phyloP scores from a whole-genome alignment of 305 asterid genomes.

The Plantago rigida region DNA sequence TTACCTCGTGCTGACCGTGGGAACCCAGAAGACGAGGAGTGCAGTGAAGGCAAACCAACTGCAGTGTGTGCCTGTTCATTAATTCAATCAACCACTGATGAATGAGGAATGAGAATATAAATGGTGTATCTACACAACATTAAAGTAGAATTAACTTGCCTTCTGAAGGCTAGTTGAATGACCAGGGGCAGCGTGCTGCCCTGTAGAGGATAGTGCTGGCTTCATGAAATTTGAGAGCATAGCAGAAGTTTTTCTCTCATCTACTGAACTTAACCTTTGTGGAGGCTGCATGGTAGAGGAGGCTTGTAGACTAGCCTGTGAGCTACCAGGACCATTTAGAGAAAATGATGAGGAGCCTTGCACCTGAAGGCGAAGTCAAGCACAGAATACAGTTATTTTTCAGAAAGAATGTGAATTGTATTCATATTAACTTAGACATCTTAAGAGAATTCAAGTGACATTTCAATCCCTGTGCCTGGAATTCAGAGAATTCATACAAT shows the following conservation, averaged over 20 bases:
- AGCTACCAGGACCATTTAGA: slow-evolving; percentile 44
- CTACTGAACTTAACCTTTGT: slow-evolving; percentile 53
- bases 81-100: slow-evolving; percentile 22
- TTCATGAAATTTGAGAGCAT: slow-evolving; percentile 47
- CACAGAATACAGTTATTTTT: slow-evolving; percentile 9
- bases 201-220: slow-evolving; percentile 48
- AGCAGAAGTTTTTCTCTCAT: slow-evolving; percentile 59
- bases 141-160: slow-evolving; percentile 40
- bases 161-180: slow-evolving; percentile 55
- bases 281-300: slow-evolving; percentile 52
- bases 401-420: slow-evolving; percentile 3
- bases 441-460: too few species aligned
- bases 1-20: slow-evolving; percentile 56
- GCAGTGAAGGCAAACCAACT: slow-evolving; percentile 37
- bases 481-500: too few species aligned
- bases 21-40: slow-evolving; percentile 54
- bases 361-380: slow-evolving; percentile 32
- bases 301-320: slow-evolving; percentile 45
- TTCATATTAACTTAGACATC: background rate
- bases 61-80: slow-evolving; percentile 56
- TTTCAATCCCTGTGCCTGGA: too few species aligned
- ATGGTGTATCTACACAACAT: slow-evolving; percentile 11
- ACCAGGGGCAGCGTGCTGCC: slow-evolving; percentile 45
- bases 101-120: slow-evolving; percentile 15
- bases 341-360: slow-evolving; percentile 42